Evolutionary conservation across 2,329 filamentous ascomycete species (phyloP).

Genomic region (Stemphylium beticola): DNA sequence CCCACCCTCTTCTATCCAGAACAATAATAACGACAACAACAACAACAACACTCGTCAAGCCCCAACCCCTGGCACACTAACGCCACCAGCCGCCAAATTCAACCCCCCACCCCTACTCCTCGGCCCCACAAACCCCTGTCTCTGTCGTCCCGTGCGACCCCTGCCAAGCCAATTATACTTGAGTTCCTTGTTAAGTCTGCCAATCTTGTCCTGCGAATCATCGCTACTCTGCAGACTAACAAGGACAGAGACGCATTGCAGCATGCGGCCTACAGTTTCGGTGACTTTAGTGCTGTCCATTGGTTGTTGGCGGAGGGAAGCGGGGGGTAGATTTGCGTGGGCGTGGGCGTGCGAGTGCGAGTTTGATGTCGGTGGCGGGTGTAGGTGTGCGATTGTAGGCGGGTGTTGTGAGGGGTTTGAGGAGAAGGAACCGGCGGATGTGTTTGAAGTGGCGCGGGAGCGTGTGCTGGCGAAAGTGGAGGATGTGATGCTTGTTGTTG

Average conservation of each 20-base stretch:
- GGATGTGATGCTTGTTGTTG: constrained; percentile 62
- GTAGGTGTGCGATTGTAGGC: neutral
- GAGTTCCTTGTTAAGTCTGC: constrained; percentile 81
- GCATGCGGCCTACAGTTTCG: constrained; percentile 91
- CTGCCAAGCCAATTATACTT: constrained; percentile 97
- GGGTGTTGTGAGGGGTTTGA: constrained; percentile 35
- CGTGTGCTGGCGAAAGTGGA: constrained; percentile 59
- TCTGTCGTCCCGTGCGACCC: constrained; percentile 85
- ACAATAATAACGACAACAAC: neutral
- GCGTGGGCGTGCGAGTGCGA: constrained; percentile 4
- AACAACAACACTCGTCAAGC: neutral
- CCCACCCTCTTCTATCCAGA: neutral
- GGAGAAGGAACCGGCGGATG: constrained; percentile 61
- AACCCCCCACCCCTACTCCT: constrained; percentile 19
- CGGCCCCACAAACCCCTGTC: constrained; percentile 82
- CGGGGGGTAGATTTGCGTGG: constrained; percentile 16
- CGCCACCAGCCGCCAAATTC: neutral
- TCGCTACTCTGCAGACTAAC: constrained; percentile 77
- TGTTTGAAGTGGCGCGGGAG: constrained; percentile 85
- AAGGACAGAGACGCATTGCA: constrained; percentile 93
- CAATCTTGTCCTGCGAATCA: constrained; percentile 76
- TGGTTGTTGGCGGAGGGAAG: constrained; percentile 36
- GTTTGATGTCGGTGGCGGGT: constrained; percentile 22
- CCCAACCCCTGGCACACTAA: constrained; percentile 1
- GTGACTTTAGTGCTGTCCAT: constrained; percentile 76